Evolutionary conservation across 2,329 filamentous ascomycete genomes (phyloP).

Genomic region (Hypocreales sp.): DNA sequence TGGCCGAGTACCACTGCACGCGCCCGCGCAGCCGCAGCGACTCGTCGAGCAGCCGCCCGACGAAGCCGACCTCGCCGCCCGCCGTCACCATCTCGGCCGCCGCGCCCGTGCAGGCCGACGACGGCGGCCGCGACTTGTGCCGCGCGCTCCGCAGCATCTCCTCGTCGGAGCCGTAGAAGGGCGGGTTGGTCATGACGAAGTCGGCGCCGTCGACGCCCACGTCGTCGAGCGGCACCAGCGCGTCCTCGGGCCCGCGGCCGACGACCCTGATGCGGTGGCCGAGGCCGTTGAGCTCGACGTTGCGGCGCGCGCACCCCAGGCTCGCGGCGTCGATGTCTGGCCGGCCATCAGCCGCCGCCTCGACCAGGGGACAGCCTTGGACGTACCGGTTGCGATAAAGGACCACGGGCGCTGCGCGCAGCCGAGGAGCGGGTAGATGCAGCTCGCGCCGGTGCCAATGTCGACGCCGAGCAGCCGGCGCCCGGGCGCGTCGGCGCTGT

Average conservation of each 20-base stretch:
- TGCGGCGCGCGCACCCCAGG: constrained; percentile 47
- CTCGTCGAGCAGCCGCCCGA: constrained; percentile 54
- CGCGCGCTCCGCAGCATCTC: constrained; percentile 53
- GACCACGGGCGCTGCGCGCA: constrained; percentile 58
- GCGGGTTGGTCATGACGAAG: constrained; percentile 89
- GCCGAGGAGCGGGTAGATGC: constrained; percentile 78
- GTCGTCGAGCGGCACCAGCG: constrained; percentile 48
- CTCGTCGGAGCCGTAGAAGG: constrained; percentile 66
- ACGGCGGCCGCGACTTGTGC: constrained; percentile 51
- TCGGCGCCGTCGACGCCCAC: constrained; percentile 40
- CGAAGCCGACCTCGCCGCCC: constrained; percentile 67
- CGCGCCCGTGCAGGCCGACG: constrained; percentile 62
- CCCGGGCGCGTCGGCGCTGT: constrained; percentile 24
- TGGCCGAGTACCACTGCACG: constrained; percentile 79
- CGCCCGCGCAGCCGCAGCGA: constrained; percentile 41
- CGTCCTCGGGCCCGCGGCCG: constrained; percentile 29
- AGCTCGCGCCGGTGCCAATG: constrained; percentile 80
- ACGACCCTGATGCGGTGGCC: constrained; percentile 49
- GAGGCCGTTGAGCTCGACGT: constrained; percentile 52
- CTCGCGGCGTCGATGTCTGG: constrained; percentile 62
- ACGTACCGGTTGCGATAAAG: constrained; percentile 47
- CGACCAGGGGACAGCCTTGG: not conserved
- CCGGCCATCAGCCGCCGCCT: constrained; percentile 2
- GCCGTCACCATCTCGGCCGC: constrained; percentile 71
- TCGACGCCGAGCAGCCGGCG: constrained; percentile 57